Conservation (phyloP, 306 rosid species). For the Senna siamea region DNA sequence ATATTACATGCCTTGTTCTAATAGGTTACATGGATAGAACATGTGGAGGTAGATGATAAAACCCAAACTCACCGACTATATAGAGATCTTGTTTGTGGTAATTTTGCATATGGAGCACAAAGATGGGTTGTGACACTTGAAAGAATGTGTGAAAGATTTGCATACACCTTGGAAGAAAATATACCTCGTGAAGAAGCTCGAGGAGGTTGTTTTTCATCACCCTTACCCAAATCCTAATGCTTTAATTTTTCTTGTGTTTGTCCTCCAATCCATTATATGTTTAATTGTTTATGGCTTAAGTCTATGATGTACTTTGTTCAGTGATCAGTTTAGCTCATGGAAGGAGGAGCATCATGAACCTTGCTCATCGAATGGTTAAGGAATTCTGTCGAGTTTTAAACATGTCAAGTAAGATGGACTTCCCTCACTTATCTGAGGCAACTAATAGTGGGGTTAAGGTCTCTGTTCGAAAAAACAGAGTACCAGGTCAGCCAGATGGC, state of each 20-base stretch:
- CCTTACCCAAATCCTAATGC: no score
- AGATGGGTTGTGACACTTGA: constrained; percentile 71
- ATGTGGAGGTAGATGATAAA: constrained; percentile 66
- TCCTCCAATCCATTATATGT: not conserved
- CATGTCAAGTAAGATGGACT: constrained; percentile 51
- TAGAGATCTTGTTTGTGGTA: constrained; percentile 47
- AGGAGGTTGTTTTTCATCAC: constrained; percentile 45
- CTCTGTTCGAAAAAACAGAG: constrained; percentile 41
- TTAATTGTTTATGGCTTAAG: not conserved
- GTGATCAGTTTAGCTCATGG: constrained; percentile 48
- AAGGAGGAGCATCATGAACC: constrained; percentile 50
- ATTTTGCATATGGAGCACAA: constrained; percentile 63
- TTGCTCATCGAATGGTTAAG: constrained; percentile 65
- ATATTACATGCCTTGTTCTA: not conserved
- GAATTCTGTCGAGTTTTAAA: constrained; percentile 49
- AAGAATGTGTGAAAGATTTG: constrained; percentile 69
- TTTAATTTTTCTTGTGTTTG: not conserved
- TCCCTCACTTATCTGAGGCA: constrained; percentile 51
- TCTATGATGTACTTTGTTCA: constrained; percentile 22
- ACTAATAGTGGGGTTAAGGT: constrained; percentile 48
- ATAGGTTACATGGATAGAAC: constrained; percentile 83
- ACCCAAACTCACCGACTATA: constrained; percentile 51
- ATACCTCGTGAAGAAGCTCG: constrained; percentile 35
- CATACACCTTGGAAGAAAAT: constrained; percentile 18
- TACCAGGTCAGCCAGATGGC: constrained; percentile 53